Percentiles rank a stretch among this genome's conserved stretches.
Evolutionary conservation across 352 stramenopile genomes (phyloP).

Genomic region (Globisporangium acanthophoron): DNA sequence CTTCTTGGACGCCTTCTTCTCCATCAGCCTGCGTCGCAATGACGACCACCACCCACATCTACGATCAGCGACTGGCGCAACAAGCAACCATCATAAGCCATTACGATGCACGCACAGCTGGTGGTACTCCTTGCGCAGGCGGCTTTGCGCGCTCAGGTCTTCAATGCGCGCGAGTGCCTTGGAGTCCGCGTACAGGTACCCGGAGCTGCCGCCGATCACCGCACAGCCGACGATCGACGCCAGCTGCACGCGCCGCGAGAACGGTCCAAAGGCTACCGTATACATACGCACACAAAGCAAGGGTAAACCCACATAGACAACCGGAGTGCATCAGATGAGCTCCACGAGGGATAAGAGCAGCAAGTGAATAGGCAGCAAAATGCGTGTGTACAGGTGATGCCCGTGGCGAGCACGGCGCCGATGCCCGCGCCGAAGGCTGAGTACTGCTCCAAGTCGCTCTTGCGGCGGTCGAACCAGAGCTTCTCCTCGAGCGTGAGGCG

Average conservation of each 20-base stretch:
- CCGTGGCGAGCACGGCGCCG: conserved; percentile 39
- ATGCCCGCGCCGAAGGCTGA: conserved; percentile 48
- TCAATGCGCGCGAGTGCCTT: conserved; percentile 68
- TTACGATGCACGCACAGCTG: conserved; percentile 41
- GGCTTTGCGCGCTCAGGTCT: conserved; percentile 71
- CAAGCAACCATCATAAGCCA: neutral
- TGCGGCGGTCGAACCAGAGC: conserved; percentile 72
- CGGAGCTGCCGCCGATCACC: conserved; percentile 48
- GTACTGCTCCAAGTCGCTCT: conserved; percentile 62
- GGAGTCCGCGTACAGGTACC: conserved; percentile 69
- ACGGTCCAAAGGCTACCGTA: conserved; percentile 52
- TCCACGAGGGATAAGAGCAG: neutral
- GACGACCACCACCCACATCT: neutral
- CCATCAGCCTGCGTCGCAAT: conserved; percentile 31
- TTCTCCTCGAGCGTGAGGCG: conserved; percentile 80
- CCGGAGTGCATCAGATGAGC: too few relatives aligned
- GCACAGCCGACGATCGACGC: conserved; percentile 50
- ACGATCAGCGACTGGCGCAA: too few relatives aligned
- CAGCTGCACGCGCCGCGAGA: conserved; percentile 54
- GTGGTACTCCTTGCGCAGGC: conserved; percentile 75
- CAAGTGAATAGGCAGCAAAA: neutral
- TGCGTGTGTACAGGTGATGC: conserved; percentile 42
- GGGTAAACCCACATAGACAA: neutral
- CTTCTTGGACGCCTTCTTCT: conserved; percentile 59
- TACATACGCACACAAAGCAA: neutral